A percentile compares a stretch with the other conserved stretches of the same genome.
phyloP scores from a whole-genome alignment of 306 rosid genomes.

The Hippophae rhamnoides region DNA sequence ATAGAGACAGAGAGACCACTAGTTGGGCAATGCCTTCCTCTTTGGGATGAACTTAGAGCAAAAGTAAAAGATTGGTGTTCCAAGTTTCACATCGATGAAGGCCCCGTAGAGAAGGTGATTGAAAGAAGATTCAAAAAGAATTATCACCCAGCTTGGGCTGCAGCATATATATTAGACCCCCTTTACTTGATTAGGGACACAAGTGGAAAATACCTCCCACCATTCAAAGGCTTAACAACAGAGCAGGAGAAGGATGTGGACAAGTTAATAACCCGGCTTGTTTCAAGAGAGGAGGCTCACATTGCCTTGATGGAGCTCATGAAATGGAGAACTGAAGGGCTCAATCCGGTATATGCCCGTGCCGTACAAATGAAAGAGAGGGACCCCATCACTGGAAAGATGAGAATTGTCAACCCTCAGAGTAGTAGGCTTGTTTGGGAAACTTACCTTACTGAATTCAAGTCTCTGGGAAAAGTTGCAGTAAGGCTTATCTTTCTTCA shows the following conservation, averaged over 20 bases:
- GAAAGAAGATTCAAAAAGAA: slow-evolving; percentile 28
- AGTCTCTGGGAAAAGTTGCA: slow-evolving; percentile 37
- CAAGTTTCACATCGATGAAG: slow-evolving; percentile 16
- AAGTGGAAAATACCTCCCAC: slow-evolving; percentile 28
- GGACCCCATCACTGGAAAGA: slow-evolving; percentile 34
- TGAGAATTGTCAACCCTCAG: slow-evolving; percentile 38
- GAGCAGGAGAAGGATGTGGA: slow-evolving; percentile 48
- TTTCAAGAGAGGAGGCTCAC: slow-evolving; percentile 42
- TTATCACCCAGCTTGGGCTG: slow-evolving; percentile 37
- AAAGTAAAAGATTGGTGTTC: slow-evolving; percentile 60
- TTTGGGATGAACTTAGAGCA: slow-evolving; percentile 70
- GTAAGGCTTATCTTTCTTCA: slow-evolving; percentile 43
- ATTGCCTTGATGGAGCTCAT: slow-evolving; percentile 42
- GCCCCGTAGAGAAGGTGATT: slow-evolving; percentile 21
- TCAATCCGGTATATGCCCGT: slow-evolving; percentile 41
- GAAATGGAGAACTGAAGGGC: slow-evolving; percentile 55
- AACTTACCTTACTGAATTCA: slow-evolving; percentile 41
- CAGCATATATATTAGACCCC: slow-evolving; percentile 29
- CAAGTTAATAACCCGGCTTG: slow-evolving; percentile 43
- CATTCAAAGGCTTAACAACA: slow-evolving; percentile 25
- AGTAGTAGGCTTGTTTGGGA: slow-evolving; percentile 49
- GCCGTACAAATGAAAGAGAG: slow-evolving; percentile 44
- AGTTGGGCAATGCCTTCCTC: slow-evolving; percentile 76
- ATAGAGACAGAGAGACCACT: slow-evolving; percentile 71
- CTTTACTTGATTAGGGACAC: slow-evolving; percentile 23